phyloP scores from a whole-genome alignment of 495 filamentous ascomycete genomes.

The Neurospora sp. region DNA sequence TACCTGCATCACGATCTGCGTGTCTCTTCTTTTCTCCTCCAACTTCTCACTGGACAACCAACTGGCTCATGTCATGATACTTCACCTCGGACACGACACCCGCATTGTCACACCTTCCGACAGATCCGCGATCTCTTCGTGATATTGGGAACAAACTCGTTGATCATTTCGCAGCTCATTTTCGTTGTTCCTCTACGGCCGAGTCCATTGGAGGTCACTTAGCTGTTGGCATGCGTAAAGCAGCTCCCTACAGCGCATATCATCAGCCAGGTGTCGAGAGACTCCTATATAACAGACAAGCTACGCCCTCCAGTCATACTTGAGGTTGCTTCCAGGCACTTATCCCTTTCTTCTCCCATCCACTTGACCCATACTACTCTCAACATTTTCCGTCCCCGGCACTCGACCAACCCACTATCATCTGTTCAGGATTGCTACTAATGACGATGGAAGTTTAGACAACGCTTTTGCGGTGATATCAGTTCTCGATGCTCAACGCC shows the following conservation, averaged over 20 bases:
- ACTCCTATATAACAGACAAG: neutral
- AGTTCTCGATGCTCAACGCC: no score
- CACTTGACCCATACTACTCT: neutral
- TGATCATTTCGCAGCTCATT: neutral
- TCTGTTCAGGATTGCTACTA: neutral
- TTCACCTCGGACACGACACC: neutral
- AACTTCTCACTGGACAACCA: neutral
- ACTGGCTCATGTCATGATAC: neutral
- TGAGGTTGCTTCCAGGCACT: neutral
- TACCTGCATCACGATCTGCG: neutral
- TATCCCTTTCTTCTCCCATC: neutral
- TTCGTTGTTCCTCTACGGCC: neutral
- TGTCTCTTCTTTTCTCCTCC: neutral
- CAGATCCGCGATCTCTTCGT: neutral
- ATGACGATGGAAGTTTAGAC: neutral
- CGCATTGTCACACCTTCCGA: neutral
- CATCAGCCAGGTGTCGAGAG: neutral
- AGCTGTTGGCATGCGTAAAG: neutral
- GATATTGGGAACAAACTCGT: neutral
- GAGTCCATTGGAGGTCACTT: neutral
- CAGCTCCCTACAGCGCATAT: neutral
- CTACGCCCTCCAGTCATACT: neutral
- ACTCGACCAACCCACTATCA: neutral
- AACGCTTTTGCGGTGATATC: neutral
- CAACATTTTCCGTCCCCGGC: neutral